Percentiles rank a stretch among this genome's conserved stretches.
These are phyloP conservation scores for Discostella pseudostelligera DNA, from an alignment of 108 stramenopile species.

Conservation along the genomic window DNA sequence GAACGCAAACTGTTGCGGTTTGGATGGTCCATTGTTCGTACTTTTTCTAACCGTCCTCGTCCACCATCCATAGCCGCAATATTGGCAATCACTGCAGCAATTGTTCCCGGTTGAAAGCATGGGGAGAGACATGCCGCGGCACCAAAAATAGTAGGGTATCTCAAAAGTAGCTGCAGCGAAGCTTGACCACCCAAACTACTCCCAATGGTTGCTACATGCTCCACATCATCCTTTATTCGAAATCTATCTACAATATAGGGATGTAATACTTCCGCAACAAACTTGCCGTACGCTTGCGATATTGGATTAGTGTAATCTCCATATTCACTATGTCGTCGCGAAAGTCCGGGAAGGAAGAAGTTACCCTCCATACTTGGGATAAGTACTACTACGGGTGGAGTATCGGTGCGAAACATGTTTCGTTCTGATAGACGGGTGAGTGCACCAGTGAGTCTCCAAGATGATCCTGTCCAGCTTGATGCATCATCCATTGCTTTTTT, in stretches of 20 bases:
- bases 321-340: slow-evolving; percentile 60
- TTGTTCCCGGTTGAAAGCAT: slow-evolving; percentile 59
- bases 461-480: slow-evolving; percentile 69
- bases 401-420: slow-evolving; percentile 27
- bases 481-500: slow-evolving; percentile 44
- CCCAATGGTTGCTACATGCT: slow-evolving; percentile 53
- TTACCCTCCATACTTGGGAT: slow-evolving; percentile 43
- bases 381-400: slow-evolving; percentile 47
- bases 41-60: too few species aligned
- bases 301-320: slow-evolving; percentile 53
- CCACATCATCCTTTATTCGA: slow-evolving; percentile 44
- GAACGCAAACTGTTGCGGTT: slow-evolving; percentile 24
- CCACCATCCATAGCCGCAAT: slow-evolving; percentile 6
- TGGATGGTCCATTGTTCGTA: too few species aligned
- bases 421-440: slow-evolving; percentile 58
- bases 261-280: slow-evolving; percentile 61
- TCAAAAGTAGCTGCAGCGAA: slow-evolving; percentile 53
- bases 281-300: slow-evolving; percentile 66
- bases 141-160: slow-evolving; percentile 62
- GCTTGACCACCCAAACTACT: slow-evolving; percentile 74
- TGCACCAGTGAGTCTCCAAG: slow-evolving; percentile 70
- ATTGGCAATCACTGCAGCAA: slow-evolving; percentile 41
- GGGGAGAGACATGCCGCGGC: slow-evolving; percentile 70
- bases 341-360: slow-evolving; percentile 34
- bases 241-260: slow-evolving; percentile 56